These are phyloP conservation scores for Globisporangium parvum DNA, from an alignment of 352 stramenopile species.

Conservation along the genomic window DNA sequence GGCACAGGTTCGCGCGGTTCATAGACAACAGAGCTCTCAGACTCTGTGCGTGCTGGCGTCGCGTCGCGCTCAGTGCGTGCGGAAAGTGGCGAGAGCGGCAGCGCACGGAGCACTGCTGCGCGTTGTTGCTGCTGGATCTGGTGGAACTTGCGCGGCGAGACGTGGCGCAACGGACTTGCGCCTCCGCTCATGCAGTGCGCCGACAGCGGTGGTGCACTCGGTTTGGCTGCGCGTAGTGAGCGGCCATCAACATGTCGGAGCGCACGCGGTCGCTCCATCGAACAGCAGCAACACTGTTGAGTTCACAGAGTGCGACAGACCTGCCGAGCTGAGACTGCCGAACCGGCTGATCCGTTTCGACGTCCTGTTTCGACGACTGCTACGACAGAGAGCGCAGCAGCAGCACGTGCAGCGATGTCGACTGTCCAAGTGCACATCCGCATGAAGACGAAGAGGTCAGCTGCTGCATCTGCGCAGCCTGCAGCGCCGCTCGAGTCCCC, in stretches of 20 bases:
- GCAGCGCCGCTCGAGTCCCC: slow-evolving; percentile 4
- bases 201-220: neutral
- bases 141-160: slow-evolving; percentile 43
- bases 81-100: slow-evolving; percentile 26
- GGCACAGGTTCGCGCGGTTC: slow-evolving; percentile 12
- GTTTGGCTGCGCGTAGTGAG: neutral
- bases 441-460: slow-evolving; percentile 16
- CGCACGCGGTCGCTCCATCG: neutral
- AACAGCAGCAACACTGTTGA: too few relatives aligned
- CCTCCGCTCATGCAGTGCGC: neutral
- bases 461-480: neutral
- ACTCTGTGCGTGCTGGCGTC: neutral
- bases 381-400: neutral
- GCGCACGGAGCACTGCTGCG: slow-evolving; percentile 15
- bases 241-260: neutral
- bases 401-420: slow-evolving; percentile 9
- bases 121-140: slow-evolving; percentile 34
- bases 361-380: too few relatives aligned
- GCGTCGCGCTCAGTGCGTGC: neutral
- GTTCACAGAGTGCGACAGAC: too few relatives aligned
- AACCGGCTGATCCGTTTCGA: too few relatives aligned
- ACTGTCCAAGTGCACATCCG: slow-evolving; percentile 26
- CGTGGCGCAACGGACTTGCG: slow-evolving; percentile 13
- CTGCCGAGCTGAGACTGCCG: too few relatives aligned
- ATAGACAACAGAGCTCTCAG: neutral